These are phyloP conservation scores for Mycena leptocephala DNA, from an alignment of 768 basidiomycete species.

Conservation along the genomic window DNA sequence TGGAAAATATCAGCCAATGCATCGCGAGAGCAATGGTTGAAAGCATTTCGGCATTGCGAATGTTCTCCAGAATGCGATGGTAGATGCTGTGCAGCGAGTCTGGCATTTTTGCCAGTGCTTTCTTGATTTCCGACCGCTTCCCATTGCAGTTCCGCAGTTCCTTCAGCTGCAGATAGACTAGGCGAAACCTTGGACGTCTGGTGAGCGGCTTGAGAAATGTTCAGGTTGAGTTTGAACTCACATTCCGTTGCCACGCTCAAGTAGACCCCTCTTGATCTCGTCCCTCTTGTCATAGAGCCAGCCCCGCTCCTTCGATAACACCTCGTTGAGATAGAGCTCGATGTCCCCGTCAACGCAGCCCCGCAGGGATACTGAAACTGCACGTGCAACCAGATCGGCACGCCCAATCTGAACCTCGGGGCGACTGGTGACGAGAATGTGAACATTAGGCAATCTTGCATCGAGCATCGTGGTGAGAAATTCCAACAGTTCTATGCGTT, in stretches of 20 bases:
- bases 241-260: background rate
- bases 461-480: background rate
- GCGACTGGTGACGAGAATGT: background rate
- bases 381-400: too few relatives aligned
- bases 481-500: background rate
- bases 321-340: background rate
- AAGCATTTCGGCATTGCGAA: slow-evolving; percentile 30
- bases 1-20: slow-evolving; percentile 34
- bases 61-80: slow-evolving; percentile 39
- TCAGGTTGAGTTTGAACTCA: background rate
- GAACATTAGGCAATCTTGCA: background rate
- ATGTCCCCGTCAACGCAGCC: too few relatives aligned
- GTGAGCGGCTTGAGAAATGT: background rate
- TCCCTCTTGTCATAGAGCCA: background rate
- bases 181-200: slow-evolving; percentile 40
- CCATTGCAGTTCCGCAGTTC: slow-evolving; percentile 32
- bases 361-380: too few relatives aligned
- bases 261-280: background rate
- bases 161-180: slow-evolving; percentile 41
- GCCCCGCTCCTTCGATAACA: background rate
- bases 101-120: slow-evolving; percentile 33
- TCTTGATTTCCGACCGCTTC: slow-evolving; percentile 26
- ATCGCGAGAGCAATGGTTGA: slow-evolving; percentile 33
- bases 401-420: background rate
- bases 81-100: slow-evolving; percentile 37